phyloP scores from a whole-genome alignment of 495 filamentous ascomycete genomes.

The Talaromyces trachyspermus region DNA sequence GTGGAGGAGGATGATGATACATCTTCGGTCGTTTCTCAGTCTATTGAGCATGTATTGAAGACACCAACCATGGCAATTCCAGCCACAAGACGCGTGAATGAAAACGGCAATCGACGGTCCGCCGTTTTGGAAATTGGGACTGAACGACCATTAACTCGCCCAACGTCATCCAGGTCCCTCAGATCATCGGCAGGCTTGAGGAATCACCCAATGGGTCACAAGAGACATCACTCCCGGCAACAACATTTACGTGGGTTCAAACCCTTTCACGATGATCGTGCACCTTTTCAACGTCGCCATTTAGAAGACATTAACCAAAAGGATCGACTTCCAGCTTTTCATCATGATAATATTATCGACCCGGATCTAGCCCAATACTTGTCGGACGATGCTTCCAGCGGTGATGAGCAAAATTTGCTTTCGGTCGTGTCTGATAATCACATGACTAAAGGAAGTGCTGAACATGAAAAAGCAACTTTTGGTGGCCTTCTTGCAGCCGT shows the following conservation, averaged over 20 bases:
- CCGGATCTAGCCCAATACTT: conserved; percentile 92
- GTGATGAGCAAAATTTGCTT: conserved; percentile 85
- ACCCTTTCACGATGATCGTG: conserved; percentile 63
- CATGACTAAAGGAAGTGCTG: conserved; percentile 41
- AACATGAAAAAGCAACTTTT: conserved; percentile 46
- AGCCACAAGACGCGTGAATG: conserved; percentile 73
- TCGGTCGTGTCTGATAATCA: conserved; percentile 54
- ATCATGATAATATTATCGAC: conserved; percentile 97
- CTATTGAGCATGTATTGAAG: conserved; percentile 38
- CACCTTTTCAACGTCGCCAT: conserved; percentile 72
- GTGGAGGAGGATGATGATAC: conserved; percentile 37
- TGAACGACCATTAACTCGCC: conserved; percentile 63
- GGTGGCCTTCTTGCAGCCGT: conserved; percentile 53
- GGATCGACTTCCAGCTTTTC: conserved; percentile 77
- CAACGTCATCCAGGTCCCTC: conserved; percentile 90
- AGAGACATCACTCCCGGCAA: conserved; percentile 79
- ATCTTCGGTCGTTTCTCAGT: conserved; percentile 38
- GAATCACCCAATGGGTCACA: conserved; percentile 64
- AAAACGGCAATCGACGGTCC: conserved; percentile 73
- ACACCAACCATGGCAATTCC: conserved; percentile 76
- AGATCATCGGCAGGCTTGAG: conserved; percentile 62
- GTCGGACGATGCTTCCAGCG: conserved; percentile 89
- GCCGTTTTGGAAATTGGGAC: conserved; percentile 86
- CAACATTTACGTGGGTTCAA: conserved; percentile 58
- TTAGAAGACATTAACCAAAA: conserved; percentile 55